These are phyloP conservation scores for Phaeosphaeria sp. DNA, from an alignment of 2,329 filamentous ascomycete species.

Conservation along the genomic window DNA sequence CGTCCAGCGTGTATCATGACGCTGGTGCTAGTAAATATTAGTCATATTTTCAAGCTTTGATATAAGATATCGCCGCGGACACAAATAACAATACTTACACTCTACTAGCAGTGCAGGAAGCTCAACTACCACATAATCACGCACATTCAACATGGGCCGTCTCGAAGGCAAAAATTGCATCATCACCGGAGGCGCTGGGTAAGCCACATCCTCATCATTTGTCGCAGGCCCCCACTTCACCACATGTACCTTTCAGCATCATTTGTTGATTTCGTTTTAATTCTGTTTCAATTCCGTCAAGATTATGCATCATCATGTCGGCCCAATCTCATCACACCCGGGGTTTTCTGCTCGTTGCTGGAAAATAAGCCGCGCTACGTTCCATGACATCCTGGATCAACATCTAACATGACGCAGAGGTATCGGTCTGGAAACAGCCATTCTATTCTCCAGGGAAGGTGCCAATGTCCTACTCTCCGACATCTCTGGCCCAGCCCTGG, in stretches of 20 bases:
- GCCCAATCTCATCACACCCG: background rate
- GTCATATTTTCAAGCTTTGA: conserved; percentile 31
- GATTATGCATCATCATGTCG: background rate
- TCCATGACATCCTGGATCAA: background rate
- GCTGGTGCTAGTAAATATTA: conserved; percentile 32
- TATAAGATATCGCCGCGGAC: conserved; percentile 29
- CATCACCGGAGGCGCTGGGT: conserved; percentile 87
- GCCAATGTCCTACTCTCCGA: conserved; percentile 86
- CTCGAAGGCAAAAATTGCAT: conserved; percentile 73
- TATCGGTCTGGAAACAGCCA: conserved; percentile 89
- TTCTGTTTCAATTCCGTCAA: background rate
- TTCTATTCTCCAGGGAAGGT: conserved; percentile 88
- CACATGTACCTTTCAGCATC: too few species aligned
- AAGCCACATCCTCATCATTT: conserved; percentile 46
- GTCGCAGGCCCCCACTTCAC: background rate
- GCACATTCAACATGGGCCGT: conserved; percentile 52
- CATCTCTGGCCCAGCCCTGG: conserved; percentile 78
- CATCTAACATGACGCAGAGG: conserved; percentile 63
- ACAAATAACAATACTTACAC: conserved; percentile 13
- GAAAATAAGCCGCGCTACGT: background rate
- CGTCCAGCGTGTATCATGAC: conserved; percentile 20
- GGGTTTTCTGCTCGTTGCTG: background rate
- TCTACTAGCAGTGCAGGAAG: conserved; percentile 9
- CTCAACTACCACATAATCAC: conserved; percentile 3
- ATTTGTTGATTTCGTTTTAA: too few species aligned